phyloP scores from a whole-genome alignment of 1,284 basidiomycete genomes.

The Microbotryum silenes-acaulis region DNA sequence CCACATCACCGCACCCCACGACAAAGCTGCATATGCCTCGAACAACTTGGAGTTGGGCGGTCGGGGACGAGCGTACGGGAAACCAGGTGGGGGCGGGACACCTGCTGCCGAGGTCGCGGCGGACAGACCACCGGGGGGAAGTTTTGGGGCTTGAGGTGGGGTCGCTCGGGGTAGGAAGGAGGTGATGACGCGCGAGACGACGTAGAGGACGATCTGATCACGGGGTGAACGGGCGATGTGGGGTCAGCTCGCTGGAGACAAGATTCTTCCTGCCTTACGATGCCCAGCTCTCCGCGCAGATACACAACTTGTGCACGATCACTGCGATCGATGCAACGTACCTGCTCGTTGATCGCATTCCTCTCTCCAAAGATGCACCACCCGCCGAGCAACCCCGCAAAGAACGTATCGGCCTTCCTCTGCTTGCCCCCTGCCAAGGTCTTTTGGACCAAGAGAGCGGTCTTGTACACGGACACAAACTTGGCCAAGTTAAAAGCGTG shows the following conservation, averaged over 20 bases:
- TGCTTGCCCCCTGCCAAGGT: constrained; percentile 56
- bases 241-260: background rate
- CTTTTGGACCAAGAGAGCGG: constrained; percentile 69
- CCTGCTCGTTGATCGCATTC: constrained; percentile 97
- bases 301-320: too few species aligned
- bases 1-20: constrained; percentile 98
- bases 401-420: constrained; percentile 72
- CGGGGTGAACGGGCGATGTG: background rate
- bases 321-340: constrained; percentile 41
- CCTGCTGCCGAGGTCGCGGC: constrained; percentile 40
- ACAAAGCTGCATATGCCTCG: constrained; percentile 75
- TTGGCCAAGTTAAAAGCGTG: constrained; percentile 84
- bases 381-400: constrained; percentile 86
- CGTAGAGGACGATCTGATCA: constrained; percentile 86
- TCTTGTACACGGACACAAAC: constrained; percentile 92
- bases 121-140: constrained; percentile 45
- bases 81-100: constrained; percentile 40
- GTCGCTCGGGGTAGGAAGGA: constrained; percentile 68
- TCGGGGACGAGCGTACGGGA: constrained; percentile 51
- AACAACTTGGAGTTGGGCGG: constrained; percentile 77
- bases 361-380: constrained; percentile 89
- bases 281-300: too few species aligned
- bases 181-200: constrained; percentile 77
- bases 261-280: background rate
- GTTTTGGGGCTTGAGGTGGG: constrained; percentile 34